A percentile compares a stretch with the other conserved stretches of the same genome.
phyloP scores from a whole-genome alignment of 1,139 yeast genomes.

The Scheffersomyces titani region DNA sequence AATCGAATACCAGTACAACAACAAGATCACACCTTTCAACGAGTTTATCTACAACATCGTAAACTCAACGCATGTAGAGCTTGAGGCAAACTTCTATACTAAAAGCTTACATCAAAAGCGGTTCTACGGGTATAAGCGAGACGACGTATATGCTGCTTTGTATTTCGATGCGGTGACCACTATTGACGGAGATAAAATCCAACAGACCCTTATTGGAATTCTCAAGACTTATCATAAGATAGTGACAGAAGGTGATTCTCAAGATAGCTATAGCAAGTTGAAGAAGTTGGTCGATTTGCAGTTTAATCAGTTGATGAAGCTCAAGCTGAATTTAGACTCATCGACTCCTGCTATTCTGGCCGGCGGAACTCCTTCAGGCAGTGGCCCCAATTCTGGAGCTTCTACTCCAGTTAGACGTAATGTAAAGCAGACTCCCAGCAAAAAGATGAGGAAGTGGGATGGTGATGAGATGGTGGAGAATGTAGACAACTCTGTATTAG shows the following conservation, averaged over 20 bases:
- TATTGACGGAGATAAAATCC: constrained; percentile 42
- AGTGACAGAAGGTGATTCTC: constrained; percentile 21
- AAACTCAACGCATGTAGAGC: constrained; percentile 34
- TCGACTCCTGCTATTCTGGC: constrained; percentile 4
- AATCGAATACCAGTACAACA: constrained; percentile 39
- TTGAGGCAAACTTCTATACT: constrained; percentile 39
- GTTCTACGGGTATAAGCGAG: constrained; percentile 34
- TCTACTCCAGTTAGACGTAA: constrained; percentile 18
- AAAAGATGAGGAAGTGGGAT: constrained; percentile 51
- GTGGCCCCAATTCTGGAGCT: constrained; percentile 13
- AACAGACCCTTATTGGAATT: constrained; percentile 33
- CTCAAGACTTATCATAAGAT: constrained; percentile 36
- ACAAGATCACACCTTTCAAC: constrained; percentile 42
- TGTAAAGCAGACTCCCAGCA: constrained; percentile 13
- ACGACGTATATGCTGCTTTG: constrained; percentile 35
- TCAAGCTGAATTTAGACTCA: constrained; percentile 17
- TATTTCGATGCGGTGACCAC: constrained; percentile 45
- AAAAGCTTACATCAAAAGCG: constrained; percentile 34
- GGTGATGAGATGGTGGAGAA: constrained; percentile 37
- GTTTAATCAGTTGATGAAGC: constrained; percentile 33
- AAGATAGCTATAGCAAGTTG: constrained; percentile 20
- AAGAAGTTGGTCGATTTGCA: constrained; percentile 41
- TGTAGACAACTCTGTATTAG: constrained; percentile 27
- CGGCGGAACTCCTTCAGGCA: neutral
- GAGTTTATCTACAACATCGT: constrained; percentile 40